Evolutionary conservation across 192 early-diverging fungal genomes (phyloP), one percentile per base, ranked within the genome.

Genomic region (Coemansia sp.): DNA sequence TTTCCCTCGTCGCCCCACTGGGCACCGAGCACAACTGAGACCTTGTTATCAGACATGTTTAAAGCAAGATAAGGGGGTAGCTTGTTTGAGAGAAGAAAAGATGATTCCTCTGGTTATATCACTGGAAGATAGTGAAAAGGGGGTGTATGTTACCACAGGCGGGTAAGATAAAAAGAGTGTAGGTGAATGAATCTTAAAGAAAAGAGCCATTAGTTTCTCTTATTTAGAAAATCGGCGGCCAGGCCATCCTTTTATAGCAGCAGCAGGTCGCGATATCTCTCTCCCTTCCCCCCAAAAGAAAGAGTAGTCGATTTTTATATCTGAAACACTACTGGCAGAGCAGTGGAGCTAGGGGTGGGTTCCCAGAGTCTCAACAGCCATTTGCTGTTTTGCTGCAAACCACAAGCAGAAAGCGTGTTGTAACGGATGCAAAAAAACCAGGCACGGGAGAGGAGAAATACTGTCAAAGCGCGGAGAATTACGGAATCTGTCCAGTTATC

Each of bases 1-100:
- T 99, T 99, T 65, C 97, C 97, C 72, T 99, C 97, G 71, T 99
- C 97, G 57, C 97, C 97, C 97, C 97, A 99, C 79, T 95, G 93
- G 38, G 90, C 83, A 48, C 96, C 96, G 56, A 98, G 85, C 9
- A 98, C 94, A n/a, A 81, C 78, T 13, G 78, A 72, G 38, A 66
- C 78, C 78, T 75, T 81, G 68, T 73, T 79, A 53, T 57, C 56
- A 59, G 61, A 47, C 57, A 63, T 56, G 41, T 15, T 48, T 17
- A 55, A 62, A 54, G 29, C 15, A 13, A 50, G 60, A 61, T 23
- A 36, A 30, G n/a, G n/a, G n/a, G n/a, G 22, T 34, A 29, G 8
- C 47, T 56, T 19, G 36, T 15, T 5, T 1, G 4, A 42, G 8
- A 27, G 14, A 38, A 14, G 14, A 27, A 19, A 15, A 47, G 48